Conservation (phyloP, 2,329 filamentous ascomycete species). For the Aspergillus cejpii region DNA sequence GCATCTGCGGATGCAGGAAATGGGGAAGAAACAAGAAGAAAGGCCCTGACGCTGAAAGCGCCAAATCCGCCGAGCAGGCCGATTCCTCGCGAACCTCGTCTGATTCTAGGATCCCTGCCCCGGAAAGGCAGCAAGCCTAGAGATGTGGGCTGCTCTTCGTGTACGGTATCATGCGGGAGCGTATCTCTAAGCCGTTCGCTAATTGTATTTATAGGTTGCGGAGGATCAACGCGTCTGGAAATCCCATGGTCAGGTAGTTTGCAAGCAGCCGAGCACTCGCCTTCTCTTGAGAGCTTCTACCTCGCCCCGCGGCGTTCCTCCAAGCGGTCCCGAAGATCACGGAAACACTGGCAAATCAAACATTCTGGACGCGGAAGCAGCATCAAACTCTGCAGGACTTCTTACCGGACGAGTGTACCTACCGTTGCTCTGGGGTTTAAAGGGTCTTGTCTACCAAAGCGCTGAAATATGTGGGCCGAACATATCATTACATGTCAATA, state of each 20-base stretch:
- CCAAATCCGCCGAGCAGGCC: constrained; percentile 29
- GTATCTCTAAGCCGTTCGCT: not conserved
- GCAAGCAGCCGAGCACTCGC: not conserved
- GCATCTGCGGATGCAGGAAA: constrained; percentile 20
- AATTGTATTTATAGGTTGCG: not conserved
- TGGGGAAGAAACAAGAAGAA: constrained; percentile 22
- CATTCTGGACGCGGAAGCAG: not conserved
- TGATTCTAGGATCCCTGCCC: constrained; percentile 22
- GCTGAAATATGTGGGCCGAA: not conserved
- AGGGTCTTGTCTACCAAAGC: not conserved
- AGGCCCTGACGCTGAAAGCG: constrained; percentile 30
- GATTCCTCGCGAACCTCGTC: constrained; percentile 24
- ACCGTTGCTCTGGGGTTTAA: not conserved
- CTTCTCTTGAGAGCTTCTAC: too few species aligned
- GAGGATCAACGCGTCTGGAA: not conserved
- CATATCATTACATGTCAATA: not conserved
- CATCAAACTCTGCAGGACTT: not conserved
- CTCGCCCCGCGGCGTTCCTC: not conserved
- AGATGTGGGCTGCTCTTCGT: not conserved
- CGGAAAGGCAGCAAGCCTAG: constrained; percentile 21
- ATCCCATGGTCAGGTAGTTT: not conserved
- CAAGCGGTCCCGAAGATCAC: not conserved
- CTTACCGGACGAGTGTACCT: not conserved
- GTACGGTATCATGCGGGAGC: not conserved
- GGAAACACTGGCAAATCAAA: not conserved